Conservation (phyloP, 805 yeast species). For the Spathaspora hagerdaliae region DNA sequence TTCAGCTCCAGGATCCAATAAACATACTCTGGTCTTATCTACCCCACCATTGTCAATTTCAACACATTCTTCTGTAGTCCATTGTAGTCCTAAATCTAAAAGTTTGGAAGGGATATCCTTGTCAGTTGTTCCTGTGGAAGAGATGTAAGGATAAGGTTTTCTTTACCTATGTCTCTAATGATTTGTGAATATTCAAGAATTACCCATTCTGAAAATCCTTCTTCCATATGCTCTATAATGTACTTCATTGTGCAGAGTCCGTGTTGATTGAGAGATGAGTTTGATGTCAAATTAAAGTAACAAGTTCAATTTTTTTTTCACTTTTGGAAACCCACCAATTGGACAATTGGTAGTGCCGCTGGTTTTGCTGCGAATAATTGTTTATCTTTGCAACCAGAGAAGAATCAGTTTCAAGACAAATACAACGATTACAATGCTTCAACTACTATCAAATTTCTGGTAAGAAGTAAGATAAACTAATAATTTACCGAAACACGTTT, state of each 20-base stretch:
- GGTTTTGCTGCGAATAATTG: too few relatives aligned
- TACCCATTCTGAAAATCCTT: slow-evolving; percentile 96
- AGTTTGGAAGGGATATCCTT: slow-evolving; percentile 62
- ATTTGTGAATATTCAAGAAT: slow-evolving; percentile 80
- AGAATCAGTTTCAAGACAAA: too few relatives aligned
- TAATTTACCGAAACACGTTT: too few relatives aligned
- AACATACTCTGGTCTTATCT: slow-evolving; percentile 56
- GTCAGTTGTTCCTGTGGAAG: slow-evolving; percentile 61
- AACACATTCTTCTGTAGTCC: slow-evolving; percentile 75
- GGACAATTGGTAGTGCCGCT: too few relatives aligned
- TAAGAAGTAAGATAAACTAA: too few relatives aligned
- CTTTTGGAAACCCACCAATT: too few relatives aligned
- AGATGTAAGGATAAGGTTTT: slow-evolving; percentile 73
- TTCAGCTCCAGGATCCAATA: slow-evolving; percentile 85
- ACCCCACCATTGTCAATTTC: slow-evolving; percentile 45
- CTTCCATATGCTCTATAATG: slow-evolving; percentile 96
- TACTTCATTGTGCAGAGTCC: slow-evolving; percentile 59
- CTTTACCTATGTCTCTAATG: slow-evolving; percentile 74
- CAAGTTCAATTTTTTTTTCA: too few relatives aligned
- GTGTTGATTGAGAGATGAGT: background rate
- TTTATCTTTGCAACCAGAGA: too few relatives aligned
- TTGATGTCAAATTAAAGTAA: too few relatives aligned
- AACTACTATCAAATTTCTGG: too few relatives aligned
- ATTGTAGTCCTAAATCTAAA: slow-evolving; percentile 61
- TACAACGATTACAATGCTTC: too few relatives aligned